A percentile compares a stretch with the other conserved stretches of the same genome.
Evolutionary conservation across 2,329 filamentous ascomycete species (phyloP).

Genomic region (Tolypocladium pustulatum): DNA sequence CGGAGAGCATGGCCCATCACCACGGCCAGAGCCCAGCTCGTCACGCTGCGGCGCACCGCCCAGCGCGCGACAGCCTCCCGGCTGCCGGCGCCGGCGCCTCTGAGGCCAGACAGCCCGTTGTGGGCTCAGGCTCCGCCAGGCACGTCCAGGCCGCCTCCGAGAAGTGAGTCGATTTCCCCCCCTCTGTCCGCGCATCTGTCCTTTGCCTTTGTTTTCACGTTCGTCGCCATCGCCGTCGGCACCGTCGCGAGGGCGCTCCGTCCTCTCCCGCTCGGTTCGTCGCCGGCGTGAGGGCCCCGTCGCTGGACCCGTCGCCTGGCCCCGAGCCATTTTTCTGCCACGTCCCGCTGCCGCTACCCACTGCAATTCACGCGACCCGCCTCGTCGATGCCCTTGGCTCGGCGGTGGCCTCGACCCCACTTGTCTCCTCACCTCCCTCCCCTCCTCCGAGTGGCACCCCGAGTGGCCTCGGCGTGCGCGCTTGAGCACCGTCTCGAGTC

Average conservation of each 20-base stretch:
- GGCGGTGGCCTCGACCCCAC: not conserved
- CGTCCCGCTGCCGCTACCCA: not conserved
- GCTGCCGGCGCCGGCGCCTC: constrained; percentile 37
- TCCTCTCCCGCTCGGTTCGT: not conserved
- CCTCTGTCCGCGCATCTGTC: not conserved
- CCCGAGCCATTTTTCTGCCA: not conserved
- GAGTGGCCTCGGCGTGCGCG: constrained; percentile 1
- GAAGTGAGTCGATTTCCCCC: constrained; percentile 36
- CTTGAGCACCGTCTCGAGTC: not conserved
- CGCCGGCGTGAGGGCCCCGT: not conserved
- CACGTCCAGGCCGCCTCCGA: constrained; percentile 37
- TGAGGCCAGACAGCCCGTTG: constrained; percentile 31
- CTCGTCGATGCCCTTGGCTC: constrained; percentile 2
- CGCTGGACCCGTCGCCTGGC: too few relatives aligned
- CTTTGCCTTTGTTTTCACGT: not conserved
- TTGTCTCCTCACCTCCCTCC: not conserved
- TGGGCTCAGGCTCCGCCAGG: constrained; percentile 33
- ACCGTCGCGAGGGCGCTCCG: not conserved
- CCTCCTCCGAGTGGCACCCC: constrained; percentile 5
- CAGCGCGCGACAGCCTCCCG: constrained; percentile 43
- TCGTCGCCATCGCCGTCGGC: not conserved
- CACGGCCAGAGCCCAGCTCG: constrained; percentile 48
- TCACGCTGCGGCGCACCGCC: constrained; percentile 34
- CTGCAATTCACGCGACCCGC: not conserved
- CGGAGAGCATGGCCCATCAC: constrained; percentile 48